Conservation (phyloP, 164 flowering plant species). For the Euptelea pleiosperma region DNA sequence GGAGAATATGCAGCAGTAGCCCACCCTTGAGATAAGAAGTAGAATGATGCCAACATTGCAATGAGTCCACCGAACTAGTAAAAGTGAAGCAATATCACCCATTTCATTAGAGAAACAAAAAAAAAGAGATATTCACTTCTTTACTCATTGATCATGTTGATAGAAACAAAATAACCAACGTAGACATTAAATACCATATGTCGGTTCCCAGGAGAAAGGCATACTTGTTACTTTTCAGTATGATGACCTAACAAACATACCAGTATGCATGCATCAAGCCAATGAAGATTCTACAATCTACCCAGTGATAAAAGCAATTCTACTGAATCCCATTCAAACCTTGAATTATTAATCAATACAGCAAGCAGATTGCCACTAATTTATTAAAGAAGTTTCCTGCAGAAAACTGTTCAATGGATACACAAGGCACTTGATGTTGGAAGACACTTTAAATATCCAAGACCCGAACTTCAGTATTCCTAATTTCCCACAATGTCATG, state of each 20-base stretch:
- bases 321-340: too few species aligned
- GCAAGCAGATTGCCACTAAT: too few species aligned
- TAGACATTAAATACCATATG: neutral
- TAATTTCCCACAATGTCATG: neutral
- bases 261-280: too few species aligned
- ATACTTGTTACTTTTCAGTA: too few species aligned
- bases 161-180: neutral
- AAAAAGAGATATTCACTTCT: neutral
- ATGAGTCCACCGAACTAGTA: constrained; percentile 81
- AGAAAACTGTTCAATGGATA: neutral
- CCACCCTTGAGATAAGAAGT: constrained; percentile 91
- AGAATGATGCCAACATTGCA: constrained; percentile 86
- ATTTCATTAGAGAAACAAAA: neutral
- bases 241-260: too few species aligned
- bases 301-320: too few species aligned
- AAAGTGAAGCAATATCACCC: constrained; percentile 11
- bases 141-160: neutral
- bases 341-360: too few species aligned
- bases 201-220: too few species aligned
- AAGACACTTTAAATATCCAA: constrained; percentile 10
- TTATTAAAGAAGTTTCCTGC: neutral
- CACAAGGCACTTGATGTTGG: neutral
- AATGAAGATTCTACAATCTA: too few species aligned
- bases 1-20: constrained; percentile 74
- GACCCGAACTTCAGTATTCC: neutral